Base-by-base conservation (phyloP, 176 grass and related monocot species). In the Oryza coarctata region DNA sequence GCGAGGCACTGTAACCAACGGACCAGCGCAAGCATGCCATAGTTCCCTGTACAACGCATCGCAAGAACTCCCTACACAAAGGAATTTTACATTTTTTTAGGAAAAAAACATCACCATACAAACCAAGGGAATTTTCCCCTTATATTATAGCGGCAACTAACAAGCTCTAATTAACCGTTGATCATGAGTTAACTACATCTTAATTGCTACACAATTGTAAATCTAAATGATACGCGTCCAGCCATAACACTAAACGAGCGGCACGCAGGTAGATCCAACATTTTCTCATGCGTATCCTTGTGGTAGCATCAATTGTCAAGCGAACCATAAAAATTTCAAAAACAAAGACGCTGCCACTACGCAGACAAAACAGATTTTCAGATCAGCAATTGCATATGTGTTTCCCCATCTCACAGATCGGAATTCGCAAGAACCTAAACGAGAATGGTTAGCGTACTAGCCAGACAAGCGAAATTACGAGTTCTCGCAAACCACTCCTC, bases 1-100 rank as follows among this genome's bases (percentile, higher is more conserved):
- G 9, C 82, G 76, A 71, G 95, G 95, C 38, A 98, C 83, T 5
- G 77, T 86, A 66, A 98, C 86, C 74, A 98, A 81, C 0, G 90
- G 90, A 22, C 95, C 95, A 8, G 95, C 95, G 26, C 95, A 98
- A 61, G 95, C 95, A 50, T 93, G 84, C 95, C 95, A 98, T 33
- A 98, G 86, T 74, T 98, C 92, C 40, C 75, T 84, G 86, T 86
- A 94, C 50, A 97, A 41, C 1, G 40, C 82, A 92, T 97, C 87
- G 14, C 75, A 39, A 65, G 77, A 67, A 29, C 50, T 61, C 63
- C 61, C 86, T 87, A 39, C 27, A 85, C n/a, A 62, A 70, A 83
- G 26, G 36, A 49, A 84, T 75, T 79, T 45, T 8, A 66, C 55
- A 28, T 61, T 79, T 20, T 11, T 68, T 62, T 84, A 47, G 22